Percentiles rank a stretch among this genome's conserved stretches.
phyloP scores from a whole-genome alignment of 345 rosid genomes.

The Gossypium thurberi region DNA sequence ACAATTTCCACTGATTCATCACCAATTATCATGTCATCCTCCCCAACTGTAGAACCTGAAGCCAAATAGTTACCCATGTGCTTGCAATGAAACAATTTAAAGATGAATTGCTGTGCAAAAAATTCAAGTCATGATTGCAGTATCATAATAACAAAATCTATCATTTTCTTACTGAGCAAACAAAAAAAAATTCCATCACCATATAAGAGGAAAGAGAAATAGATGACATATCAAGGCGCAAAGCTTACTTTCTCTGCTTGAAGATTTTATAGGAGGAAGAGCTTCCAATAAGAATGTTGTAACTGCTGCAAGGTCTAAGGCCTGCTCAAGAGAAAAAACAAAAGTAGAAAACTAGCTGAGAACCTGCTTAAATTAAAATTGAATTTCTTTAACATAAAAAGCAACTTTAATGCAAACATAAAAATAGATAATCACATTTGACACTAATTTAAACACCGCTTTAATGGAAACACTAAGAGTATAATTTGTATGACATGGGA shows the following conservation, averaged over 20 bases:
- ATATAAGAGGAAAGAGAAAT: neutral
- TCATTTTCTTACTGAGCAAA: neutral
- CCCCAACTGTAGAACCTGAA: slow-evolving; percentile 53
- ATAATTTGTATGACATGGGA: neutral
- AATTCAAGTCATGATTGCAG: neutral
- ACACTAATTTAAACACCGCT: neutral
- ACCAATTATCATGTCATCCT: slow-evolving; percentile 53
- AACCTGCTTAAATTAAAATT: neutral
- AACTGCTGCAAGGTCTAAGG: slow-evolving; percentile 69
- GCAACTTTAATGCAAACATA: slow-evolving; percentile 3
- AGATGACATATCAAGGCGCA: neutral
- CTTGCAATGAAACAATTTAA: slow-evolving; percentile 13
- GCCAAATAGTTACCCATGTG: slow-evolving; percentile 8
- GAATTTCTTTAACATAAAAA: neutral
- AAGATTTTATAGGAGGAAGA: slow-evolving; percentile 62
- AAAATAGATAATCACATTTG: neutral
- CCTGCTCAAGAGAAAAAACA: slow-evolving; percentile 37
- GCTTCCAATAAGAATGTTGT: slow-evolving; percentile 70
- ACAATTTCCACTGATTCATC: slow-evolving; percentile 47
- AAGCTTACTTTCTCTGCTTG: slow-evolving; percentile 52
- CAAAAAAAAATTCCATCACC: neutral
- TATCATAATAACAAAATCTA: neutral
- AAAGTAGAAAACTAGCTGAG: slow-evolving; percentile 12
- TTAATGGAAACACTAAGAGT: neutral
- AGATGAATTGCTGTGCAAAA: neutral